Base-by-base conservation (phyloP, 805 yeast species). In the Candida parachauliodes region DNA sequence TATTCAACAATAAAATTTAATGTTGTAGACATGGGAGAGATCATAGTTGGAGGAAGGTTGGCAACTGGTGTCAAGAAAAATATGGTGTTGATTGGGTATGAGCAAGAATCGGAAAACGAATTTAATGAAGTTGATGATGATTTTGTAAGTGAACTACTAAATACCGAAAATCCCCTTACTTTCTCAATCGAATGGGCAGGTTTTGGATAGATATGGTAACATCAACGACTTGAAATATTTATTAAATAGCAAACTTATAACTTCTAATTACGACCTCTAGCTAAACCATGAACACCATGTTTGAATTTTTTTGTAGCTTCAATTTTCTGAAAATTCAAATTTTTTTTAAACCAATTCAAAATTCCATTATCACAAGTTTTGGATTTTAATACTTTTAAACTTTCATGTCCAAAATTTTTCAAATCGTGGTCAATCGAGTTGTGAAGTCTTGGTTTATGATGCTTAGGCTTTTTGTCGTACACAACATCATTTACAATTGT, bases 101-200 rank as follows among this genome's bases (percentile, higher is more conserved):
- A 26, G 23, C 10, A 17, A 4, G 14, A 36, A 37, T 18, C 10
- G 23, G 14, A 21, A 3, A 24, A 6, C 7, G 7, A 17, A 16
- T 6, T 29, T 31, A 10, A 22, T 25, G 34, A 24, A 10, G 16
- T 29, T 14, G 39, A 33, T 17, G 34, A 29, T 18, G 30, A 28
- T 2, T 17, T 26, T 34, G 28, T 24, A 4, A 14, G 26, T 20
- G 30, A 28, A 4, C 29, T 44, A 11, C 35, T 34, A 23, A 40
- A 36, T 28, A 29, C 50, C 52, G 54, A 60, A 8, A 50, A 49
- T 32, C 61, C 64, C 11, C 63, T 60, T 32, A 73, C 74, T 12
- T 91, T 77, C 52, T 83, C 95, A 5, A 66, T 91, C 2, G 96
- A 91, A 60, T 91, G 98, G 98, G 88, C 98, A 0, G 97, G 96